Base-by-base conservation (phyloP, 176 grass and related monocot species). In the Luzula sylvatica region DNA sequence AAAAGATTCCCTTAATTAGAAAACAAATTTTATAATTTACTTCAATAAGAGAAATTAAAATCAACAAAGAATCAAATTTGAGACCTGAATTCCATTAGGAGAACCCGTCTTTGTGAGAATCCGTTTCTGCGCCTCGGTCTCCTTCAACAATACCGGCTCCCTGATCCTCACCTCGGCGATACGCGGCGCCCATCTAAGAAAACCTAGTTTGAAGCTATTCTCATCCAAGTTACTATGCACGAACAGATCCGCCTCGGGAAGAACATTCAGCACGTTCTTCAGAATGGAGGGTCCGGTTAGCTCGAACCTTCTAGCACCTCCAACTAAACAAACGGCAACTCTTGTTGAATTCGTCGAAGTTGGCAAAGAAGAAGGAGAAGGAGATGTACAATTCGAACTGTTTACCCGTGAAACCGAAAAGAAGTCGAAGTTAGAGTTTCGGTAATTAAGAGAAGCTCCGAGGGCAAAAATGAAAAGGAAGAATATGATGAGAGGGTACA, bases 41-140 rank as follows among this genome's bases (percentile, higher is more conserved):
- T 14, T 21, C 26, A 4, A 22, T 19, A 47, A 9, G 14, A 46
- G 15, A 15, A 23, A 20, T 14, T 9, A 29, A n/a, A 38, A 19
- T 13, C 5, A 11, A 18, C 5, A 17, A 50, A 13, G 46, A 9
- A 35, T 35, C 30, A 15, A 20, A 14, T 2, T 8, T 14, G 23
- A 5, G 3, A 88, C 89, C 89, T 95, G 89, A 68, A 95, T 88
- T 57, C 89, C 89, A 66, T 88, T 95, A 15, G 89, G 89, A 8
- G 89, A 95, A 62, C 65, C 60, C 12, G 0, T 12, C 16, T 74
- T 55, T 5, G 83, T 85, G 57, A 95, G 89, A 2, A 86, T 73
- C 22, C 12, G 68, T 12, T 17, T 57, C 4, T 70, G 56, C 15
- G 11, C 50, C 20, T 68, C 23, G 11, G 80, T 88, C 62, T 71